Evolutionary conservation across 768 basidiomycete genomes (phyloP).

Genomic region (Lentinula aciculospora): DNA sequence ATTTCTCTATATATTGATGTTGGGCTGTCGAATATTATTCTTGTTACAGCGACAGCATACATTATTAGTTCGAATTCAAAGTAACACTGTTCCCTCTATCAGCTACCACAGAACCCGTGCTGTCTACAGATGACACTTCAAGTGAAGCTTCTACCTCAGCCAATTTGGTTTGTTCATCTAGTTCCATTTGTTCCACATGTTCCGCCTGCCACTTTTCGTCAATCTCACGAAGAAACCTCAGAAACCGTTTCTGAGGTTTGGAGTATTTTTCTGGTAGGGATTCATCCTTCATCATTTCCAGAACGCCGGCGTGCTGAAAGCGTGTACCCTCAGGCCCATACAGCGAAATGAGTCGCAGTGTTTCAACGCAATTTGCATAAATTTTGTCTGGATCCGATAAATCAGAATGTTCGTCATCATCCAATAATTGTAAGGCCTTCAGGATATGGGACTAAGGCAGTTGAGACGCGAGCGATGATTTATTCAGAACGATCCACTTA

Average conservation of each 20-base stretch:
- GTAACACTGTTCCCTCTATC: neutral
- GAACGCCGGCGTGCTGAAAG: conserved; percentile 41
- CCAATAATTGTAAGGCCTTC: conserved; percentile 40
- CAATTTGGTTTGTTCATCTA: neutral
- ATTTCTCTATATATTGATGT: no score
- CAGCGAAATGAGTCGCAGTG: conserved; percentile 39
- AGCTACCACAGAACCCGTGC: neutral
- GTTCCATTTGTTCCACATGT: neutral
- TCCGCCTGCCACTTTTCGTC: conserved; percentile 39
- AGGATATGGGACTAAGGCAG: conserved; percentile 45
- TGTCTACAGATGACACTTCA: neutral
- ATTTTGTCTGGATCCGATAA: neutral
- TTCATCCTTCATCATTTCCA: conserved; percentile 44
- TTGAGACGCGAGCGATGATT: neutral
- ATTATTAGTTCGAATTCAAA: neutral
- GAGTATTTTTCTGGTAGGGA: conserved; percentile 31
- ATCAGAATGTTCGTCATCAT: conserved; percentile 29
- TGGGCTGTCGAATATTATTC: no score
- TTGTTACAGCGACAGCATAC: no score
- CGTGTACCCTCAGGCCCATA: conserved; percentile 55
- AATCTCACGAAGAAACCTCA: conserved; percentile 41
- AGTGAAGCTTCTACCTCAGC: neutral
- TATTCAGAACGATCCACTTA: conserved; percentile 18
- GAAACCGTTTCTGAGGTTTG: conserved; percentile 43
- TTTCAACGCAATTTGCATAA: conserved; percentile 39